These are phyloP conservation scores for Aureobasidium sp. DNA, from an alignment of 2,329 filamentous ascomycete species.

Conservation along the genomic window DNA sequence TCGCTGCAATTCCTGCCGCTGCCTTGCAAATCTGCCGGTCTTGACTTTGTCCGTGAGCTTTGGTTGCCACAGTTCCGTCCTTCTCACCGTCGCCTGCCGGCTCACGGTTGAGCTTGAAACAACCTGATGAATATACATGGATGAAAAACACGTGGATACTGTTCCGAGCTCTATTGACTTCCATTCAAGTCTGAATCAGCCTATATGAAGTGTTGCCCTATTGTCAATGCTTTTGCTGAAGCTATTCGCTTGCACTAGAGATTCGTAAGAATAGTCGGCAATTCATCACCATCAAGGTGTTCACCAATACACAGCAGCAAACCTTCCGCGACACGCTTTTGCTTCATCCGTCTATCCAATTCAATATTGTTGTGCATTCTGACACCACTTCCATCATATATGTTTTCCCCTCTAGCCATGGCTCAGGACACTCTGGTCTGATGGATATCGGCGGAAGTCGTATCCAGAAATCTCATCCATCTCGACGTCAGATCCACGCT, in stretches of 20 bases:
- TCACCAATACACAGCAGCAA: too few relatives aligned
- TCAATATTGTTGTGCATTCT: too few relatives aligned
- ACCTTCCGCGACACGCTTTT: too few relatives aligned
- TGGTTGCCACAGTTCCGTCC: background rate
- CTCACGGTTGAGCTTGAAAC: background rate
- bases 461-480: too few relatives aligned
- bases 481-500: too few relatives aligned
- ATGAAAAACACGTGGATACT: background rate
- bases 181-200: background rate
- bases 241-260: background rate
- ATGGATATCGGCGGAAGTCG: too few relatives aligned
- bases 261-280: too few relatives aligned
- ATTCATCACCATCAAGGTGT: background rate
- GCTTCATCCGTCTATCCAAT: too few relatives aligned
- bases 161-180: background rate
- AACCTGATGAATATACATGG: background rate
- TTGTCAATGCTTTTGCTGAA: background rate
- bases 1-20: background rate
- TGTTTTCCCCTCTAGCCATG: too few relatives aligned
- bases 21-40: background rate
- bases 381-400: too few relatives aligned
- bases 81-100: background rate
- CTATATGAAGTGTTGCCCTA: background rate
- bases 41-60: background rate
- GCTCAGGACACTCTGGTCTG: too few relatives aligned